phyloP scores from a whole-genome alignment of 345 rosid species.

The Alliaria petiolata region DNA sequence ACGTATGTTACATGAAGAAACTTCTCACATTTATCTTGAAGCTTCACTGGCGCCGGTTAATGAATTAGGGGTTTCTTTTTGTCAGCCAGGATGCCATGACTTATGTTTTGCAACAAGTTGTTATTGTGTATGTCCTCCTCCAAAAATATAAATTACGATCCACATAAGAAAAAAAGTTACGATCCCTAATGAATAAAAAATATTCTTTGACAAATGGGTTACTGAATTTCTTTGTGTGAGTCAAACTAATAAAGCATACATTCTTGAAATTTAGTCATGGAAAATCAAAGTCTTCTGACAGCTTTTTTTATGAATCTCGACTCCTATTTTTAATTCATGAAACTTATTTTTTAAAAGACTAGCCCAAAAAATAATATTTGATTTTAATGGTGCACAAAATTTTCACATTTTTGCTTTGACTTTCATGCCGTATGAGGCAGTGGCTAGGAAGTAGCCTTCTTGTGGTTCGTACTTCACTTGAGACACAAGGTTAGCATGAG shows the following conservation, averaged over 20 bases:
- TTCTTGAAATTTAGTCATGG: not conserved
- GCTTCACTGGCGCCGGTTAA: not conserved
- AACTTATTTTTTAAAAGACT: too few species aligned
- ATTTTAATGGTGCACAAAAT: too few species aligned
- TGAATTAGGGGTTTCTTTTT: not conserved
- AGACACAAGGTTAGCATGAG: constrained; percentile 92
- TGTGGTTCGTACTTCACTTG: constrained; percentile 95
- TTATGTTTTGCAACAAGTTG: constrained; percentile 3
- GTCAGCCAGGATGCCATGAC: constrained; percentile 5
- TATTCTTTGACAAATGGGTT: not conserved
- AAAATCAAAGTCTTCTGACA: not conserved
- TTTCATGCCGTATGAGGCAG: constrained; percentile 92
- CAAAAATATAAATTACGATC: not conserved
- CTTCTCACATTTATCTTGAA: not conserved
- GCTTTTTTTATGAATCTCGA: not conserved
- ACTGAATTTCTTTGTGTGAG: not conserved
- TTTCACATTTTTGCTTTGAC: constrained; percentile 50
- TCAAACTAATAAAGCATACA: not conserved
- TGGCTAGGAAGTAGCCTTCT: constrained; percentile 85
- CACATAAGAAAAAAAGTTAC: not conserved
- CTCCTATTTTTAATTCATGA: not conserved
- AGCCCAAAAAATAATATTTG: too few species aligned
- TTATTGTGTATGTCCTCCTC: not conserved
- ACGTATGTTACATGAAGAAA: not conserved
- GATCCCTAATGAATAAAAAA: not conserved